Conservation (phyloP, 768 basidiomycete genomes). For the Auricularia sp. region DNA sequence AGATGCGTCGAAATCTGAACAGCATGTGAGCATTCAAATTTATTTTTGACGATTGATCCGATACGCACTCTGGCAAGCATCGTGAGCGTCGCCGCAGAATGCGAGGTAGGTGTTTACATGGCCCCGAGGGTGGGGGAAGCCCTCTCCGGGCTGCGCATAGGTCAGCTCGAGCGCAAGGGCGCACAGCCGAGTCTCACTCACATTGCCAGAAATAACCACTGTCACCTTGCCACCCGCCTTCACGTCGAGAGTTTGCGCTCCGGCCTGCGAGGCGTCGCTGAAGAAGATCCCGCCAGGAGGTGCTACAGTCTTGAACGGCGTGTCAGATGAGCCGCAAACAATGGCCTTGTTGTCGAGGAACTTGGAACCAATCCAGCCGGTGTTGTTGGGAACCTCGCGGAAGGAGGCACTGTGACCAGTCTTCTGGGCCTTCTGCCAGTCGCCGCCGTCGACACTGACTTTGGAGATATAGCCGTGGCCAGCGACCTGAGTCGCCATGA, state of each 20-base stretch:
- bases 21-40: not conserved
- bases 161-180: too few species aligned
- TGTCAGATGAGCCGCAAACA: not conserved
- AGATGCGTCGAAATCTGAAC: not conserved
- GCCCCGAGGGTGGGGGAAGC: not conserved
- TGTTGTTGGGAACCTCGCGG: not conserved
- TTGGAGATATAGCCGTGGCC: not conserved
- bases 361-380: not conserved
- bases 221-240: not conserved
- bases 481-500: not conserved
- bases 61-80: not conserved
- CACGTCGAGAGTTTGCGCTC: not conserved
- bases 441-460: not conserved
- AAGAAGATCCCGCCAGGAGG: not conserved
- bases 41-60: not conserved
- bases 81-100: not conserved
- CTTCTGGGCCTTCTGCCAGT: not conserved
- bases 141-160: not conserved
- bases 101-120: not conserved
- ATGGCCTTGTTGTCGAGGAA: not conserved
- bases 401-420: not conserved
- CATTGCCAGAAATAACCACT: not conserved
- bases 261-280: not conserved
- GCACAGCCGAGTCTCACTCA: not conserved
- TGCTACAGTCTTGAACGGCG: not conserved